Base-by-base conservation (phyloP, 768 basidiomycete species). In the Gymnopilus dilepis region DNA sequence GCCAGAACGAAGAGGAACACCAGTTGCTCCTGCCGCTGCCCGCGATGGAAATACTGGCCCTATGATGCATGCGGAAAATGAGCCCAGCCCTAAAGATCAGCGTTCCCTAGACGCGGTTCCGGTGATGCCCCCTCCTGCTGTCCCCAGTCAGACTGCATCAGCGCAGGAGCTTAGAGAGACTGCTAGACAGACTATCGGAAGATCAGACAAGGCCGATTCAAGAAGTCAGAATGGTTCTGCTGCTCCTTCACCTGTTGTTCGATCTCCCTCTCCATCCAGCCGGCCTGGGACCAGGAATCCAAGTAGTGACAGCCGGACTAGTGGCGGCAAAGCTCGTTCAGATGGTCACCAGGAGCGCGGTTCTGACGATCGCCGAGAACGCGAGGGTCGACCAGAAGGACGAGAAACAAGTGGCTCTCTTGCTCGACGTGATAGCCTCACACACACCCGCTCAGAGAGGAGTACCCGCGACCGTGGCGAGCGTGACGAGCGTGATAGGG, bases 91-190 rank as follows among this genome's bases (percentile, higher is more conserved):
- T 47, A 63, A 61, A 21, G 66, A 69, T 26, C 56, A 66, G 34
- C 59, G 69, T 22, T 78, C 79, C 28, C 65, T 67, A 15, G 82
- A 80, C 55, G 69, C 69, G 30, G 72, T 69, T n/a, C 80, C 84
- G 34, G 69, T 70, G 1, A 94, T 94, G 91, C 90, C 89, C 12
- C 92, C 93, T 4, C 92, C 92, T 17, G 80, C 78, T 24, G 86
- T 81, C 50, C 92, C 92, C 2, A 94, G 92, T 67, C 90, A 92
- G 67, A 92, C 91, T 0, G 75, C 79, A 6, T 90, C 89, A 9
- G 91, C 91, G 1, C 90, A 92, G 66, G 92, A 92, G 67, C 80
- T 93, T 15, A 83, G 92, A 52, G 90, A 91, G 70, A 92, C 89
- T 2, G 92, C 91, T 6, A 90, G 88, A 67, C 88, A 90, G 68